These are phyloP conservation scores for Helenozyma rhizophorensis DNA, from an alignment of 805 yeast species.

Conservation along the genomic window DNA sequence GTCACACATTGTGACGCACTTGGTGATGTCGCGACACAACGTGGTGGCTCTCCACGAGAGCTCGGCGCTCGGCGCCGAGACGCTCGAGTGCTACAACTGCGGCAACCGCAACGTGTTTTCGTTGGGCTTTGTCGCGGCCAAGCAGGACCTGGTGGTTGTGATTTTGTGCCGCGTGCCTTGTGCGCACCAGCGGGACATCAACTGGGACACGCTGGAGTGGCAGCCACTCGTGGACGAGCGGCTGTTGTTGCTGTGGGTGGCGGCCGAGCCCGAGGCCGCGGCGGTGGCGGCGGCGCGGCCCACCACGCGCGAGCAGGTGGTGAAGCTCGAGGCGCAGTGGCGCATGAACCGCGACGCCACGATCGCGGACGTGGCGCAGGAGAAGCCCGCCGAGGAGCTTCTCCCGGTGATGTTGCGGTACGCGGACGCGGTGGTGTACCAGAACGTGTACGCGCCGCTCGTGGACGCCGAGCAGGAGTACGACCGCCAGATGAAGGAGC, in stretches of 20 bases:
- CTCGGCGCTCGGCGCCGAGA: conserved; percentile 81
- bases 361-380: conserved; percentile 57
- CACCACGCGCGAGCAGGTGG: conserved; percentile 61
- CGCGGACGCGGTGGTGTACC: conserved; percentile 80
- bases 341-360: conserved; percentile 66
- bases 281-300: conserved; percentile 51
- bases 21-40: conserved; percentile 77
- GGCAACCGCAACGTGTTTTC: conserved; percentile 74
- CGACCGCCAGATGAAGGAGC: conserved; percentile 69
- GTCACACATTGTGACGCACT: conserved; percentile 82
- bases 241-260: conserved; percentile 78
- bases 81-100: conserved; percentile 86
- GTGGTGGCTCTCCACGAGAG: conserved; percentile 70
- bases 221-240: conserved; percentile 79
- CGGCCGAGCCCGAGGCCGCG: conserved; percentile 62
- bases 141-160: conserved; percentile 80
- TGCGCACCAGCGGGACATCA: conserved; percentile 65
- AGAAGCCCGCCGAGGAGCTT: conserved; percentile 43
- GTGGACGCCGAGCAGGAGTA: conserved; percentile 78
- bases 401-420: conserved; percentile 74
- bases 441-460: conserved; percentile 78
- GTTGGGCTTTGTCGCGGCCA: conserved; percentile 84
- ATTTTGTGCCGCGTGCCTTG: conserved; percentile 86
- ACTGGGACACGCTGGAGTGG: conserved; percentile 91
- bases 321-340: conserved; percentile 79